Conservation (phyloP, 176 grass and related monocot species). For the Coix lacrymajobi region DNA sequence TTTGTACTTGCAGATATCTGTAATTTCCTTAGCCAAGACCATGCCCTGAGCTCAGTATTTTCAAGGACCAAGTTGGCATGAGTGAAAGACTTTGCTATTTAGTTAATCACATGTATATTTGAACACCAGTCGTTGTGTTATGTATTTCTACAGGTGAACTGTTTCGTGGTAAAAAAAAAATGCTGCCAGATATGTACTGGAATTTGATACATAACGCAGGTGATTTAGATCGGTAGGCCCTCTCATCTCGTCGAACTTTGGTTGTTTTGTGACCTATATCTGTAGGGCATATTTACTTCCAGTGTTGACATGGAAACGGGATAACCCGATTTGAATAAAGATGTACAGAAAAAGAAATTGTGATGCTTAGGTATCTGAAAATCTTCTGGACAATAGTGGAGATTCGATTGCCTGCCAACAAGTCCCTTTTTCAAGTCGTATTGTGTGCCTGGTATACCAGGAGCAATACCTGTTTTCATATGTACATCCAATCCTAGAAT, state of each 20-base stretch:
- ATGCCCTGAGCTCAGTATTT: not conserved
- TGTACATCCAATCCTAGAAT: conserved; percentile 22
- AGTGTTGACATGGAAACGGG: not conserved
- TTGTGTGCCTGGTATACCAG: not conserved
- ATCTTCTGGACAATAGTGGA: not conserved
- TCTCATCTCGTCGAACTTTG: not conserved
- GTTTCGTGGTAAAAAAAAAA: not conserved
- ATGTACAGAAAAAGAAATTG: not conserved
- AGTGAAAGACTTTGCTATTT: not conserved
- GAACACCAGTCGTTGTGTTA: not conserved
- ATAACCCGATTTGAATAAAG: not conserved
- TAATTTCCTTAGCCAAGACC: not conserved
- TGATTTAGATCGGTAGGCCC: not conserved
- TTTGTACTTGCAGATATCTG: not conserved
- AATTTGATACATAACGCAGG: not conserved
- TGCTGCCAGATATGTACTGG: not conserved
- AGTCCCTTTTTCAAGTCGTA: not conserved
- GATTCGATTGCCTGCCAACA: not conserved
- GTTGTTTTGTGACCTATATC: not conserved
- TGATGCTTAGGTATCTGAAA: too few species aligned
- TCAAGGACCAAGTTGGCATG: not conserved
- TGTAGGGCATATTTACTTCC: not conserved
- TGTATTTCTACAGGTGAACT: not conserved
- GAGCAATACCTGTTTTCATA: conserved; percentile 3
- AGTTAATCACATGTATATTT: conserved; percentile 6